phyloP scores from a whole-genome alignment of 192 early-diverging fungal species.

The Haplosporangium gracile region DNA sequence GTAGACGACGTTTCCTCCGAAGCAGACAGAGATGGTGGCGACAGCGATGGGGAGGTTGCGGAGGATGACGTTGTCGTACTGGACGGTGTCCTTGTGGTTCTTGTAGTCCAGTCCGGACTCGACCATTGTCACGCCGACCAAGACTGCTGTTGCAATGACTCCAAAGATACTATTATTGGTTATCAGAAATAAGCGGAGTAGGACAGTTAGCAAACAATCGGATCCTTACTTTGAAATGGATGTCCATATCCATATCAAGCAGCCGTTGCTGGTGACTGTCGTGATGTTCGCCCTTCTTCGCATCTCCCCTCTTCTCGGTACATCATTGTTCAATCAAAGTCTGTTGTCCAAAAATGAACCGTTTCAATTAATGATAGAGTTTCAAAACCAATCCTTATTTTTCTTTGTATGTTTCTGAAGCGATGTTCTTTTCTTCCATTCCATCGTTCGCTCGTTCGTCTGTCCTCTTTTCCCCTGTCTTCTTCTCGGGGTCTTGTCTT shows the following conservation, averaged over 20 bases:
- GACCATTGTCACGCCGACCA: conserved; percentile 69
- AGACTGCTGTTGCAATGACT: conserved; percentile 69
- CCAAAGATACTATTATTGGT: conserved; percentile 66
- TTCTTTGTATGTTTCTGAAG: background rate
- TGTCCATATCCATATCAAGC: background rate
- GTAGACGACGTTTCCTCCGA: conserved; percentile 80
- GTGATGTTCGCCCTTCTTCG: too few relatives aligned
- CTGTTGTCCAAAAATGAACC: background rate
- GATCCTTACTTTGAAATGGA: too few relatives aligned
- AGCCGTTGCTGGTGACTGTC: background rate
- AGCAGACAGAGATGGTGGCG: conserved; percentile 75
- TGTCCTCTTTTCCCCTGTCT: background rate
- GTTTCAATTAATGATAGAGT: background rate
- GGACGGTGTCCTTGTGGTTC: conserved; percentile 53
- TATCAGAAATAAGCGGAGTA: background rate
- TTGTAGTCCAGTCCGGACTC: conserved; percentile 64
- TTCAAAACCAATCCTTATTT: background rate
- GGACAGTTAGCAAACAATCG: background rate
- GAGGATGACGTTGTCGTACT: conserved; percentile 58
- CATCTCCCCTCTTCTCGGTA: background rate
- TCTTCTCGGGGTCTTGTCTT: background rate
- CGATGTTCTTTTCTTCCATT: background rate
- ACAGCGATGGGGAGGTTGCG: conserved; percentile 72
- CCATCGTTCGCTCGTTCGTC: background rate
- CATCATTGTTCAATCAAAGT: background rate